These are phyloP conservation scores for Alternaria viburni DNA, from an alignment of 2,329 filamentous ascomycete species.

Conservation along the genomic window DNA sequence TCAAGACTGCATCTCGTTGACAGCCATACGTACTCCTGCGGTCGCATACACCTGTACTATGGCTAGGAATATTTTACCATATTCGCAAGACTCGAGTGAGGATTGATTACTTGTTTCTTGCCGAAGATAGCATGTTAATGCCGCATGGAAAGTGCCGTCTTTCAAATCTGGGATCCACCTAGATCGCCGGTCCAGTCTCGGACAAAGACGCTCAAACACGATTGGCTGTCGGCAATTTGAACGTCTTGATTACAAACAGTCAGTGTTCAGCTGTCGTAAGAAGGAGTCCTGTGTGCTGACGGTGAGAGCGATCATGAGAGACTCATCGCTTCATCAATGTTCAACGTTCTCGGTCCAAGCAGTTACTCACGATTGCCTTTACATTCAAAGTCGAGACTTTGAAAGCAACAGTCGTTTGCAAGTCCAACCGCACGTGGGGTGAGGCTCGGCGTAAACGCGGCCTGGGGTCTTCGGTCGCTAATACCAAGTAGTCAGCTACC, in stretches of 20 bases:
- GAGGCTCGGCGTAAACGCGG: conserved; percentile 9
- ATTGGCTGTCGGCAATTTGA: background rate
- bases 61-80: background rate
- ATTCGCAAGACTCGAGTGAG: background rate
- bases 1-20: background rate
- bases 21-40: background rate
- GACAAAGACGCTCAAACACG: background rate
- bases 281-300: background rate
- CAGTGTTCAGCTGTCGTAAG: background rate
- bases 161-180: background rate
- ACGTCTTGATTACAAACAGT: background rate
- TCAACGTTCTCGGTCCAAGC: background rate
- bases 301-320: background rate
- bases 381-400: background rate
- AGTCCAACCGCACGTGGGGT: conserved; percentile 8
- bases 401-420: background rate
- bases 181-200: background rate
- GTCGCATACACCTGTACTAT: background rate
- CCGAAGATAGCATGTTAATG: background rate
- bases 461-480: conserved; percentile 15
- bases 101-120: background rate
- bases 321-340: background rate
- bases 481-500: conserved; percentile 17
- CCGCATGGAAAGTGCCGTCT: background rate
- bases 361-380: background rate